Base-by-base conservation (phyloP, 345 rosid species). In the Salix arbutifolia region DNA sequence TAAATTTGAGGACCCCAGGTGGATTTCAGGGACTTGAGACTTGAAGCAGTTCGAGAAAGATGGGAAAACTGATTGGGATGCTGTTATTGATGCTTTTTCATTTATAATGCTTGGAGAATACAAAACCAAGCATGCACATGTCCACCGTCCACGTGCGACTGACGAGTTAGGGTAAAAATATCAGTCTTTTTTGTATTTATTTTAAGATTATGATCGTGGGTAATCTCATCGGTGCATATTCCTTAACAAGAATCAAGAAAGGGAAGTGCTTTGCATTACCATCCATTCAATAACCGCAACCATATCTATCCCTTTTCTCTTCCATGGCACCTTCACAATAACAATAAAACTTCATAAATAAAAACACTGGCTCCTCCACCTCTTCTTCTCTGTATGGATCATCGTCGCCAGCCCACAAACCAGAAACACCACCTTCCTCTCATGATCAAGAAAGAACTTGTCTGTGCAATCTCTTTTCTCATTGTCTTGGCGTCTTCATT, bases 21-120 rank as follows among this genome's bases (percentile, higher is more conserved):
- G 98, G 98, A 72, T 90, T 64, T 84, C 79, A n/a, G 97, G 98
- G 74, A 94, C 97, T 69, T 94, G 98, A 97, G 94, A 94, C 77
- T 87, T 94, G 86, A 88, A 85, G 72, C 87, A 87, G 84, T 92
- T 95, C 71, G 77, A 77, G 79, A 92, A 88, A 80, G 82, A 82
- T 72, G 94, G 91, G 21, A 82, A 78, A 76, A 87, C 92, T 56
- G 86, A 89, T 72, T 94, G 98, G 98, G 98, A 94, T 84, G 85
- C 90, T 33, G 94, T 92, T 71, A 95, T 95, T 76, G 97, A 92
- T 85, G 90, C 97, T 84, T n/a, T n/a, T n/a, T n/a, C n/a, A n/a
- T n/a, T n/a, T n/a, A n/a, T n/a, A n/a, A n/a, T n/a, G n/a, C n/a
- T n/a, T n/a, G n/a, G n/a, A n/a, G n/a, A n/a, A n/a, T n/a, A n/a